phyloP scores from a whole-genome alignment of 202 grass and related monocot species.

The Setaria italica region DNA sequence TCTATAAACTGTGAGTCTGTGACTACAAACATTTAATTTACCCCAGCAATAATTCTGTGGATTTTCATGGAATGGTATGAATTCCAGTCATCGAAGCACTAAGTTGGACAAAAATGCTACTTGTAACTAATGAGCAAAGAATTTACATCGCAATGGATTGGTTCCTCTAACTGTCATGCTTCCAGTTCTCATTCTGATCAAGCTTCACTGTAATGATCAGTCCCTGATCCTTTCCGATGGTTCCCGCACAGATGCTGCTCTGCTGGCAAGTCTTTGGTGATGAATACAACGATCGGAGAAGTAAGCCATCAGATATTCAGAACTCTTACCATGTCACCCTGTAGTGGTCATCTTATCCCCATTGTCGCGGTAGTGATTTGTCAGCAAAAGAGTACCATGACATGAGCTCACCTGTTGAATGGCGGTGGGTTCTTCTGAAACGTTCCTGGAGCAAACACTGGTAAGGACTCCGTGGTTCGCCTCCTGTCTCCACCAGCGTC shows the following conservation, averaged over 20 bases:
- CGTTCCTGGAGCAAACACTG: constrained; percentile 64
- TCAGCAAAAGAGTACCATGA: not conserved
- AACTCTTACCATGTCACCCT: not conserved
- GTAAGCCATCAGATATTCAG: not conserved
- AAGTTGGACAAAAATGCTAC: not conserved
- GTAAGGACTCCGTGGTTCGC: constrained; percentile 51
- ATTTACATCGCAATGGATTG: constrained; percentile 24
- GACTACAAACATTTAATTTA: not conserved
- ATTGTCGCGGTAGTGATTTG: not conserved
- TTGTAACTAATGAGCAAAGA: not conserved
- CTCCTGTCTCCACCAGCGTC: constrained; percentile 44
- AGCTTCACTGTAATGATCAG: constrained; percentile 23
- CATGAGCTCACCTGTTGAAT: constrained; percentile 57
- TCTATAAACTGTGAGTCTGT: not conserved
- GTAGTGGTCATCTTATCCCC: not conserved
- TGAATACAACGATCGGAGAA: not conserved
- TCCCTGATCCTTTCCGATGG: not conserved
- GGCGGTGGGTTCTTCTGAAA: constrained; percentile 61
- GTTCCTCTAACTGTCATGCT: constrained; percentile 18
- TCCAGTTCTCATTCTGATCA: not conserved
- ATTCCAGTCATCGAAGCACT: not conserved
- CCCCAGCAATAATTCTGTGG: not conserved
- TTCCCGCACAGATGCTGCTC: not conserved
- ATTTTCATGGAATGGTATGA: not conserved
- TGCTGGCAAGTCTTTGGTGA: not conserved